These are phyloP conservation scores for Crithidia acanthocephali DNA, from an alignment of 208 protist genomes.

Conservation along the genomic window DNA sequence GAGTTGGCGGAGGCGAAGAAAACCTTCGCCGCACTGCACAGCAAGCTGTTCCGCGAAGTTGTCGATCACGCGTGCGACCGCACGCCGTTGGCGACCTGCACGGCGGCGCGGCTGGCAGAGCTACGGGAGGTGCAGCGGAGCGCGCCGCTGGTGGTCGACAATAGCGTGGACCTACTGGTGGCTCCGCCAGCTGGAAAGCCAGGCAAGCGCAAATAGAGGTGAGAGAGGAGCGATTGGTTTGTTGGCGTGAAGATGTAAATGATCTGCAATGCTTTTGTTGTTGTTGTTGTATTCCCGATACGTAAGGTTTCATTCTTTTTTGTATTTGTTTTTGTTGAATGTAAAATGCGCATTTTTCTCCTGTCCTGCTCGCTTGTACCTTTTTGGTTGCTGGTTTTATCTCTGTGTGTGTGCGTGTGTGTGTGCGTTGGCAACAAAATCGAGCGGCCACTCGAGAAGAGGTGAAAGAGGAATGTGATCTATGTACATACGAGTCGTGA, in stretches of 20 bases:
- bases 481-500: no score
- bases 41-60: slow-evolving; percentile 25
- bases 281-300: not conserved
- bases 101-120: slow-evolving; percentile 44
- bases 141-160: slow-evolving; percentile 62
- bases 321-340: not conserved
- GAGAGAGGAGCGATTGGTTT: no score
- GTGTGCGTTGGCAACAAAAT: no score
- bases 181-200: slow-evolving; percentile 38
- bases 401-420: no score
- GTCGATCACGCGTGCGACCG: slow-evolving; percentile 61
- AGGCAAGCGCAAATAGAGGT: slow-evolving; percentile 31
- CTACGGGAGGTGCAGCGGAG: slow-evolving; percentile 53
- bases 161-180: slow-evolving; percentile 42
- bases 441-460: no score
- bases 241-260: no score
- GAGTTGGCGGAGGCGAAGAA: slow-evolving; percentile 15
- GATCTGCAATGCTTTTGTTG: not conserved
- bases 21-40: slow-evolving; percentile 2
- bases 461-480: not conserved
- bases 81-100: slow-evolving; percentile 60
- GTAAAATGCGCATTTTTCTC: not conserved
- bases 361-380: not conserved
- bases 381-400: not conserved
- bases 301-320: not conserved